Conservation (phyloP, 208 protist species). For the Leishmania turanica region DNA sequence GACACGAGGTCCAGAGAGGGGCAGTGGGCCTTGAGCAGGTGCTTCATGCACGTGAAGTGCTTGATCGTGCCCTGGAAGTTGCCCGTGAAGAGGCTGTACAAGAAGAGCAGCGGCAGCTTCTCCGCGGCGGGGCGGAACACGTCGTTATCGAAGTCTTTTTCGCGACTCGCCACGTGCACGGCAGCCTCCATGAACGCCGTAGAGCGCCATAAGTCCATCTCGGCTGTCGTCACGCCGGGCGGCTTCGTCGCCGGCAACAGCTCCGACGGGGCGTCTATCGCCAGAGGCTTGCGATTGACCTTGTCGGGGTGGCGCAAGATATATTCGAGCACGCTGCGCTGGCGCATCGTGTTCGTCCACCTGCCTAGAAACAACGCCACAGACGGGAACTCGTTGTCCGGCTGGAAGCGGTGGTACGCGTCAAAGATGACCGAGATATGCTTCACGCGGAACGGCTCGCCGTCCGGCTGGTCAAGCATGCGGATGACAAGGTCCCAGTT, state of each 20-base stretch:
- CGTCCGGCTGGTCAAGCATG: constrained; percentile 69
- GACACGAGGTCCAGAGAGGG: constrained; percentile 65
- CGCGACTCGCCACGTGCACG: constrained; percentile 81
- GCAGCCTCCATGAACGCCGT: constrained; percentile 82
- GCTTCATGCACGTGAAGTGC: constrained; percentile 72
- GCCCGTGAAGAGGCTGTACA: constrained; percentile 74
- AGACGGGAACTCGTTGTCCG: constrained; percentile 69
- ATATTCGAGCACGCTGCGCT: constrained; percentile 80
- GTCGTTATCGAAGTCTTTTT: constrained; percentile 77
- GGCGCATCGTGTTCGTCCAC: constrained; percentile 76
- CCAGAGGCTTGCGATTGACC: constrained; percentile 65
- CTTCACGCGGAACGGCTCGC: constrained; percentile 67
- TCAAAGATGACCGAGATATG: constrained; percentile 88
- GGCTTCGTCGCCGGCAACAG: constrained; percentile 55
- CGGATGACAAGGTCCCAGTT: constrained; percentile 83
- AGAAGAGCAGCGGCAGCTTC: constrained; percentile 73
- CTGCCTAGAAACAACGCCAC: constrained; percentile 78
- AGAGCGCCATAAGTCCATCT: constrained; percentile 80
- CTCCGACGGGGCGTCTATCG: constrained; percentile 55
- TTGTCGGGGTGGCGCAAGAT: constrained; percentile 85
- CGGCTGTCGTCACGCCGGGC: constrained; percentile 39
- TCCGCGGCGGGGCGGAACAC: constrained; percentile 65
- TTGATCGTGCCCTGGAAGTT: constrained; percentile 77
- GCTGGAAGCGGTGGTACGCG: constrained; percentile 84
- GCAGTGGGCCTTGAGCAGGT: constrained; percentile 62